phyloP scores from a whole-genome alignment of 441 rosid species.

The Bocquillonia castaneifolia region DNA sequence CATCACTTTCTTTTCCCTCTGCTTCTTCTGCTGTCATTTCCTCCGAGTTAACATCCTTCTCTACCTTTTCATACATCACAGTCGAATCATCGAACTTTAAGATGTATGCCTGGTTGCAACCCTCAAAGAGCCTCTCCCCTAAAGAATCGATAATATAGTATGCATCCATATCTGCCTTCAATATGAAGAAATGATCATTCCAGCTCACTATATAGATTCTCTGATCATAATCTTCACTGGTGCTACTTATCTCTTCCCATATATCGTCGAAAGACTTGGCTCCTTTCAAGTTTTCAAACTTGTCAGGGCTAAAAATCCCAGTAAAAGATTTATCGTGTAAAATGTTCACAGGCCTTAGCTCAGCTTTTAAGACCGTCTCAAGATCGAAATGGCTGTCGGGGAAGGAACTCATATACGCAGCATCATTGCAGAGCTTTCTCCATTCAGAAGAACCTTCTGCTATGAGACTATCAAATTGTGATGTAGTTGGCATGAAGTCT shows the following conservation, averaged over 20 bases:
- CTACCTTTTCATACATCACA: slow-evolving; percentile 28
- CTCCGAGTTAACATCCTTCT: background rate
- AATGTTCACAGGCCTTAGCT: slow-evolving; percentile 34
- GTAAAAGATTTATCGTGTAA: slow-evolving; percentile 38
- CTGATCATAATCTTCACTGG: slow-evolving; percentile 11
- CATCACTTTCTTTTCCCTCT: slow-evolving; percentile 22
- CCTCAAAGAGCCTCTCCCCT: slow-evolving; percentile 64
- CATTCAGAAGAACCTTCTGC: slow-evolving; percentile 52
- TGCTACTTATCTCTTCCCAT: slow-evolving; percentile 36
- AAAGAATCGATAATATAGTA: slow-evolving; percentile 54
- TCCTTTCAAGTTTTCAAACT: slow-evolving; percentile 39
- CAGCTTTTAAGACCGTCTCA: slow-evolving; percentile 42
- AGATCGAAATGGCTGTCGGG: slow-evolving; percentile 63
- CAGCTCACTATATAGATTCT: slow-evolving; percentile 58
- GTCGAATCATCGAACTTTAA: slow-evolving; percentile 55
- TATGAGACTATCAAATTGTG: slow-evolving; percentile 48
- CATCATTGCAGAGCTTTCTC: slow-evolving; percentile 43
- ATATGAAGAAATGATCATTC: slow-evolving; percentile 78
- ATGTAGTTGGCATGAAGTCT: slow-evolving; percentile 35
- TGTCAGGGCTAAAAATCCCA: slow-evolving; percentile 53
- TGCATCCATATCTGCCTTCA: slow-evolving; percentile 42
- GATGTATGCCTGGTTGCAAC: slow-evolving; percentile 60
- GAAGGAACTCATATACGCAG: slow-evolving; percentile 25
- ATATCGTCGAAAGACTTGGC: slow-evolving; percentile 58
- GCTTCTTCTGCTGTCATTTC: slow-evolving; percentile 5